phyloP scores from a whole-genome alignment of 1,284 basidiomycete genomes.

The Cryptococcus hybrid region DNA sequence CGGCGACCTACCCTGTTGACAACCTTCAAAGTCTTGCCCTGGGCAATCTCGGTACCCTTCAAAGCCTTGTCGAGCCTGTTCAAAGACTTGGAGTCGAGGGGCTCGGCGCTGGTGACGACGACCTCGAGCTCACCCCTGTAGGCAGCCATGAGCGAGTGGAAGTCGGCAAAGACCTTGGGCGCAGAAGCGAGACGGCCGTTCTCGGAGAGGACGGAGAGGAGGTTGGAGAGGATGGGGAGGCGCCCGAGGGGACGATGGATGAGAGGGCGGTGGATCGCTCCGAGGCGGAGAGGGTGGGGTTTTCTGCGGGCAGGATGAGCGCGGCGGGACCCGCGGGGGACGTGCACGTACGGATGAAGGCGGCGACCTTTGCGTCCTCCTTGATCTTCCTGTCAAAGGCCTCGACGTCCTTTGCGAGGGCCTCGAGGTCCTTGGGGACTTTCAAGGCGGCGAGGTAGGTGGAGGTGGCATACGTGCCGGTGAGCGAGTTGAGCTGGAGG shows the following conservation, averaged over 20 bases:
- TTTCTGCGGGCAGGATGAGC: slow-evolving; percentile 49
- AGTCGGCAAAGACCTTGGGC: slow-evolving; percentile 83
- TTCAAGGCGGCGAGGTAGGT: slow-evolving; percentile 86
- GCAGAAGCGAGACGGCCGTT: slow-evolving; percentile 87
- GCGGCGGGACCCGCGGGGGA: slow-evolving; percentile 2
- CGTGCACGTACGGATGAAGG: slow-evolving; percentile 60
- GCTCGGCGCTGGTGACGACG: slow-evolving; percentile 80
- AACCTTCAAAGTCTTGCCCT: slow-evolving; percentile 82
- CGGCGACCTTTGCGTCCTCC: slow-evolving; percentile 61
- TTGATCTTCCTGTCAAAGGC: slow-evolving; percentile 66
- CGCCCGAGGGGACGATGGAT: slow-evolving; percentile 63
- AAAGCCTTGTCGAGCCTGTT: slow-evolving; percentile 77
- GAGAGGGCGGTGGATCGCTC: slow-evolving; percentile 73
- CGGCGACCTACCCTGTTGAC: slow-evolving; percentile 69
- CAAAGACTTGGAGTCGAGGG: slow-evolving; percentile 68
- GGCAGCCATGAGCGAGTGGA: slow-evolving; percentile 82
- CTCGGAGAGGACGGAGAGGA: slow-evolving; percentile 85
- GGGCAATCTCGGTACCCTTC: slow-evolving; percentile 80
- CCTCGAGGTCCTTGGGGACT: slow-evolving; percentile 62
- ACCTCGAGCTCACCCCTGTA: slow-evolving; percentile 94
- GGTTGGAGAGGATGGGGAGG: slow-evolving; percentile 86
- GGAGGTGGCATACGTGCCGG: slow-evolving; percentile 88
- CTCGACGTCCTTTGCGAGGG: slow-evolving; percentile 78
- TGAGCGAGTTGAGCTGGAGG: slow-evolving; percentile 52
- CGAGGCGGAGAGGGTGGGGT: slow-evolving; percentile 81